phyloP scores from a whole-genome alignment of 805 yeast genomes.

The Scheffersomyces ergatensis region DNA sequence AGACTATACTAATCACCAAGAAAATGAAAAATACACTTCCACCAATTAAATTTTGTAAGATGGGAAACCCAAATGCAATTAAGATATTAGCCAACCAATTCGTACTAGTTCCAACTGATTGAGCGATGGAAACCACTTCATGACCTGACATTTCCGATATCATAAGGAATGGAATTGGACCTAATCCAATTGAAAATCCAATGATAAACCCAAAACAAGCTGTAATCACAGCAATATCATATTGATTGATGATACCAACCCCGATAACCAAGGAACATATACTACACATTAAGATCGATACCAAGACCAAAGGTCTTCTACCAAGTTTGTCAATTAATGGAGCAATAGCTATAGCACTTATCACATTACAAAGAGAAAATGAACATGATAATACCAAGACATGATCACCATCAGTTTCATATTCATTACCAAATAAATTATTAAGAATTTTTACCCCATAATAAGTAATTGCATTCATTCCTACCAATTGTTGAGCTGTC shows the following conservation, averaged over 20 bases:
- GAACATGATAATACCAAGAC: constrained; percentile 69
- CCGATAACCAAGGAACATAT: constrained; percentile 23
- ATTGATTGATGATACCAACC: constrained; percentile 16
- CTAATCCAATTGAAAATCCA: constrained; percentile 34
- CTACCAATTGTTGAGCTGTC: constrained; percentile 50
- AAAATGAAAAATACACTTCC: constrained; percentile 31
- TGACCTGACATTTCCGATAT: constrained; percentile 31
- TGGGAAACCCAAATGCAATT: constrained; percentile 32
- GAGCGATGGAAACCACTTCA: constrained; percentile 32
- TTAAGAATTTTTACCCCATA: constrained; percentile 77
- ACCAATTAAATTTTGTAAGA: constrained; percentile 20
- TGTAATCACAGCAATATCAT: constrained; percentile 14
- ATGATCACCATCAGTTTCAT: constrained; percentile 3
- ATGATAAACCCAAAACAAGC: constrained; percentile 32
- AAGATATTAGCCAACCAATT: constrained; percentile 35
- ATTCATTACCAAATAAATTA: constrained; percentile 6
- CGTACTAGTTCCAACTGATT: constrained; percentile 30
- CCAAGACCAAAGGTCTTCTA: constrained; percentile 46
- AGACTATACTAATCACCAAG: constrained; percentile 15
- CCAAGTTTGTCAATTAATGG: constrained; percentile 71
- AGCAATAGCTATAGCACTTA: constrained; percentile 68
- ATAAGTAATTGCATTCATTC: constrained; percentile 86
- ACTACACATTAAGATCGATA: constrained; percentile 21
- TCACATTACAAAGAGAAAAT: constrained; percentile 69
- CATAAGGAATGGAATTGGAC: constrained; percentile 39